phyloP scores from a whole-genome alignment of 2,329 filamentous ascomycete genomes.

The Thelonectria blattea region DNA sequence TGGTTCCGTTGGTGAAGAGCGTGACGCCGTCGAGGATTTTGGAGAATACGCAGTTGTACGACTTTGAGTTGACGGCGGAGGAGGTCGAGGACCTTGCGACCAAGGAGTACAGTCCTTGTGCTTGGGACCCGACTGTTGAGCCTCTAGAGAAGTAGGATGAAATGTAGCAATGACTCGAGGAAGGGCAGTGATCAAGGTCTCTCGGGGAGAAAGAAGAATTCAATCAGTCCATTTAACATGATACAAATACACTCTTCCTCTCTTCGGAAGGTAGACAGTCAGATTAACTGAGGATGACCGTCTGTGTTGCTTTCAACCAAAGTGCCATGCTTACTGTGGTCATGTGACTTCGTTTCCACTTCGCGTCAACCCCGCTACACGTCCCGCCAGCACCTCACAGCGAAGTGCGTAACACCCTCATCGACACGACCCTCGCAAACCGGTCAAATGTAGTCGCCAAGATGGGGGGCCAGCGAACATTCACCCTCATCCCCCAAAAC shows the following conservation, averaged over 20 bases:
- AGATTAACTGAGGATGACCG: too few species aligned
- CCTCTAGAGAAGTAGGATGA: constrained; percentile 48
- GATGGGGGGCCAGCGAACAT: constrained; percentile 52
- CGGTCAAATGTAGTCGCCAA: constrained; percentile 30
- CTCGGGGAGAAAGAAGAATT: too few species aligned
- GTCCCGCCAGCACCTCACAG: constrained; percentile 3
- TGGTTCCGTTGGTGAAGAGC: constrained; percentile 76
- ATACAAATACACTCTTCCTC: too few species aligned
- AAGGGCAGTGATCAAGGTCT: too few species aligned
- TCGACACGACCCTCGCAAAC: neutral
- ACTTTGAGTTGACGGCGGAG: constrained; percentile 61
- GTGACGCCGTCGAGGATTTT: constrained; percentile 70
- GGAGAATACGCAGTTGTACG: constrained; percentile 64
- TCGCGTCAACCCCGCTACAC: constrained; percentile 33
- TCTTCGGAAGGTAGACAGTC: too few species aligned
- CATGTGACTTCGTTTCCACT: constrained; percentile 38
- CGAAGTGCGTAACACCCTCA: neutral
- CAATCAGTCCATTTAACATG: neutral
- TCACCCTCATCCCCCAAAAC: constrained; percentile 50
- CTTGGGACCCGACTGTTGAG: constrained; percentile 62
- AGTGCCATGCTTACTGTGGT: constrained; percentile 16
- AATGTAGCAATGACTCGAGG: neutral
- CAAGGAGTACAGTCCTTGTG: constrained; percentile 58
- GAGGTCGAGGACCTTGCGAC: constrained; percentile 59
- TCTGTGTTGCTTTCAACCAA: too few species aligned